Base-by-base conservation (phyloP, 2,329 filamentous ascomycete species). In the Sodiomyces alkalinus region DNA sequence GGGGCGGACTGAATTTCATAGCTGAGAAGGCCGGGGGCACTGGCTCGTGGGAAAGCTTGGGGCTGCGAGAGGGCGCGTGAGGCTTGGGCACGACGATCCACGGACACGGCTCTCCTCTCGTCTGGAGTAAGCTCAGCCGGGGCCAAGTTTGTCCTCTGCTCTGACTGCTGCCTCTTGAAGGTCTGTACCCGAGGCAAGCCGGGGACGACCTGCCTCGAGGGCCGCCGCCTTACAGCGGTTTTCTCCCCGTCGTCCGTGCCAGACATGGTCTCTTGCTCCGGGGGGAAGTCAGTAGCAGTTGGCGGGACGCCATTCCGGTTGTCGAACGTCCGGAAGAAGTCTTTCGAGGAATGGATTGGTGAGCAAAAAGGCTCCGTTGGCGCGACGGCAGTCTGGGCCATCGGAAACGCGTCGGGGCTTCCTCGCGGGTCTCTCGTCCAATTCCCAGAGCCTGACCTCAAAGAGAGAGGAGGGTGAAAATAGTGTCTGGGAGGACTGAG, bases 141-240 rank as follows among this genome's bases (percentile, higher is more conserved):
- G 33, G 77, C 62, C 30, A 92, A 61, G 43, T 74, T 76, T 41
- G 80, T 72, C 40, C 83, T 68, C 37, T 70, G 67, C 52, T 93
- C 86, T 17, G 82, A 87, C 47, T 80, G 69, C 49, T 87, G 82
- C 42, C 85, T 71, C 51, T 75, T 79, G 53, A 92, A 85, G 0
- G 82, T 92, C 41, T 77, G 71, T 4, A 74, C 62, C 27, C 82
- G 70, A 21, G 83, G 81, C 20, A 93, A 56, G 11, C 78, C 77
- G 12, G 83, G 78, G 11, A 86, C 72, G n/a, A 83, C 80, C 43
- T 65, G 73, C 39, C 70, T 53, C 17, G 58, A 58, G 34, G 54
- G 48, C 34, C 60, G 59, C 30, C 56, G 55, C 14, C 55, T 50
- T 26, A 58, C 33, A 23, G 51, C 52, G 14, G 48, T 43, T 33